Evolutionary conservation across 1,139 yeast species (phyloP).

Genomic region (Candida tropicalis): DNA sequence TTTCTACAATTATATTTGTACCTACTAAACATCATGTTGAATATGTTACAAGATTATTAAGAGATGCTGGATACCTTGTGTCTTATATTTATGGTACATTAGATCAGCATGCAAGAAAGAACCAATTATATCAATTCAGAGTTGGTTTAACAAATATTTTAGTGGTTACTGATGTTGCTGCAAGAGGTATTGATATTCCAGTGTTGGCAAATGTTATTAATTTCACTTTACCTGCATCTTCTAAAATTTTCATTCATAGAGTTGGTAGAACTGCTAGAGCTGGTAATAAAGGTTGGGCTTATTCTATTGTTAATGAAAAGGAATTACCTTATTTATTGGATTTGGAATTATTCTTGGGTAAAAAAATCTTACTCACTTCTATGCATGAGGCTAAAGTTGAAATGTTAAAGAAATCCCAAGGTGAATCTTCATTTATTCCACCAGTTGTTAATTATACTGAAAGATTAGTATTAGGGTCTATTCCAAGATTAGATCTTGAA

Average conservation of each 20-base stretch:
- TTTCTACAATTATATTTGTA: conserved; percentile 89
- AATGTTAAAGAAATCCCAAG: conserved; percentile 48
- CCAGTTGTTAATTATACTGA: conserved; percentile 74
- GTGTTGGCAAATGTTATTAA: conserved; percentile 92
- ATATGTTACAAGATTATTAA: conserved; percentile 70
- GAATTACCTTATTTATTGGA: conserved; percentile 92
- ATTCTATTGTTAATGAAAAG: conserved; percentile 79
- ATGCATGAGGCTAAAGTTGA: conserved; percentile 67
- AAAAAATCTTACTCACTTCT: conserved; percentile 69
- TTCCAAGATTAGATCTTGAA: conserved; percentile 76
- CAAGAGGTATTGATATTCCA: conserved; percentile 99
- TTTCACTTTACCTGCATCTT: conserved; percentile 86
- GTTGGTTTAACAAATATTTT: conserved; percentile 78
- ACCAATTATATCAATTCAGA: conserved; percentile 83
- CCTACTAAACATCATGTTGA: conserved; percentile 99
- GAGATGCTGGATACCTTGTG: conserved; percentile 79
- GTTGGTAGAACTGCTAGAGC: conserved; percentile 99
- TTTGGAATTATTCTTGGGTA: conserved; percentile 86
- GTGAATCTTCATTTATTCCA: conserved; percentile 40
- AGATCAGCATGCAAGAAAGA: conserved; percentile 92
- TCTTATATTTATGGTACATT: conserved; percentile 92
- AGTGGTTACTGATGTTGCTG: conserved; percentile 98
- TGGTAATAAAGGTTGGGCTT: conserved; percentile 98
- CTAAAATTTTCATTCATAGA: conserved; percentile 92
- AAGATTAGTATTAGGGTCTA: conserved; percentile 79